Conservation (phyloP, 306 rosid genomes). For the Nissolia schottii region DNA sequence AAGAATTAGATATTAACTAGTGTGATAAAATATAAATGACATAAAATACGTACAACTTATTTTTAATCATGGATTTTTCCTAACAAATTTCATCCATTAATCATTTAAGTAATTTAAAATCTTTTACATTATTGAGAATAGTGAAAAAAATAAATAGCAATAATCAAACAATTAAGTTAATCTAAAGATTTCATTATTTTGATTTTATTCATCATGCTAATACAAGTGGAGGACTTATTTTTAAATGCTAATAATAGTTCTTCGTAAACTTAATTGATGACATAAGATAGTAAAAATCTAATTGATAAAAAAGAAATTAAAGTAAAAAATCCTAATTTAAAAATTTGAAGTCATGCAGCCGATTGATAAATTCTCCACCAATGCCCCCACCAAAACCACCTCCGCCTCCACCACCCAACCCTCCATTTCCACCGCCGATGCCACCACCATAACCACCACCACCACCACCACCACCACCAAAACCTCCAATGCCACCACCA, state of each 20-base stretch:
- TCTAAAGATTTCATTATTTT: not conserved
- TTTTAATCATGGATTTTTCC: not conserved
- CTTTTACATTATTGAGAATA: not conserved
- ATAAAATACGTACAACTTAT: too few species aligned
- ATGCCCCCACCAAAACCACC: slow-evolving; percentile 11
- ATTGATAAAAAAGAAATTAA: not conserved
- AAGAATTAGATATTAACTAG: too few species aligned
- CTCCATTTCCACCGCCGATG: not conserved
- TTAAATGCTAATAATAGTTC: not conserved
- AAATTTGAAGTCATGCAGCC: not conserved
- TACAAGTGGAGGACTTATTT: not conserved
- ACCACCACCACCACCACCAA: slow-evolving; percentile 9
- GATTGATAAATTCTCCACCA: slow-evolving; percentile 11
- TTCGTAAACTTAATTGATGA: not conserved
- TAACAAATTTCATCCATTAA: not conserved
- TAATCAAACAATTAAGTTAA: not conserved
- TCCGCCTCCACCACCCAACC: not conserved
- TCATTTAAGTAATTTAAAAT: not conserved
- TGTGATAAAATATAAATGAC: too few species aligned
- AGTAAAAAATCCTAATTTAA: not conserved
- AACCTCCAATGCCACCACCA: slow-evolving; percentile 15
- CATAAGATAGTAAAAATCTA: too few species aligned
- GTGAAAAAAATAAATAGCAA: not conserved
- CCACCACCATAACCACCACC: slow-evolving; percentile 22
- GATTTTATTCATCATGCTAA: not conserved